Conservation (phyloP, 768 basidiomycete genomes). For the Glaciozyma antarctica region DNA sequence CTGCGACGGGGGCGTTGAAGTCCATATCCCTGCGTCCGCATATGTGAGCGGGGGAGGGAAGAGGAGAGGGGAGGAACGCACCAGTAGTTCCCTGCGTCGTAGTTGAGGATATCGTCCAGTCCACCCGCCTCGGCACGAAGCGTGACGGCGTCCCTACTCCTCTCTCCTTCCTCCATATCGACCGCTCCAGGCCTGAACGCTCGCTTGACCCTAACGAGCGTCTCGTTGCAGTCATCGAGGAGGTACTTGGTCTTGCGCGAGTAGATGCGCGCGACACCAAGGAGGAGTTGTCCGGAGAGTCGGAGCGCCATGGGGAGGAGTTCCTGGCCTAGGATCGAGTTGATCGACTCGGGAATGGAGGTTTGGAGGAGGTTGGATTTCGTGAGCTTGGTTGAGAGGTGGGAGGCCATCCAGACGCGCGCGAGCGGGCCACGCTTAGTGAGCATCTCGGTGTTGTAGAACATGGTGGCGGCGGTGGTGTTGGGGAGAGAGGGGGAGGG, state of each 20-base stretch:
- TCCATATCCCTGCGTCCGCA: constrained; percentile 57
- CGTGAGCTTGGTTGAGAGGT: constrained; percentile 95
- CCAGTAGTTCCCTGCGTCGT: constrained; percentile 3
- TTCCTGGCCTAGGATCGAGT: constrained; percentile 93
- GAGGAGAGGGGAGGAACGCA: background rate
- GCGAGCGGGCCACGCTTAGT: constrained; percentile 88
- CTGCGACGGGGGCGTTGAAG: constrained; percentile 55
- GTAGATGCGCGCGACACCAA: constrained; percentile 96
- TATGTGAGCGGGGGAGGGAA: constrained; percentile 3
- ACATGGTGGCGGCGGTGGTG: constrained; percentile 41
- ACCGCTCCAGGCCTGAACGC: constrained; percentile 91
- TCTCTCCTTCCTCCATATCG: constrained; percentile 94
- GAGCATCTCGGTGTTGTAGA: constrained; percentile 87
- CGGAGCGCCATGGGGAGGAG: constrained; percentile 80
- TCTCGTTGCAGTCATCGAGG: constrained; percentile 95
- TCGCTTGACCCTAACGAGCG: constrained; percentile 89
- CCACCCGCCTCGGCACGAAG: background rate
- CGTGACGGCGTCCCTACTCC: constrained; percentile 46
- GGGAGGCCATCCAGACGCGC: constrained; percentile 97
- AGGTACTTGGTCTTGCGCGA: constrained; percentile 96
- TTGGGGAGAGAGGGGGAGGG: no score
- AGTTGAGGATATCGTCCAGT: background rate
- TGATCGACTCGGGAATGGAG: constrained; percentile 87
- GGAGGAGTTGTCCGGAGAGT: constrained; percentile 87
- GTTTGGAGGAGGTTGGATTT: constrained; percentile 91